These are phyloP conservation scores for Umbellularia californica DNA, from an alignment of 164 flowering plant genomes.

Conservation along the genomic window DNA sequence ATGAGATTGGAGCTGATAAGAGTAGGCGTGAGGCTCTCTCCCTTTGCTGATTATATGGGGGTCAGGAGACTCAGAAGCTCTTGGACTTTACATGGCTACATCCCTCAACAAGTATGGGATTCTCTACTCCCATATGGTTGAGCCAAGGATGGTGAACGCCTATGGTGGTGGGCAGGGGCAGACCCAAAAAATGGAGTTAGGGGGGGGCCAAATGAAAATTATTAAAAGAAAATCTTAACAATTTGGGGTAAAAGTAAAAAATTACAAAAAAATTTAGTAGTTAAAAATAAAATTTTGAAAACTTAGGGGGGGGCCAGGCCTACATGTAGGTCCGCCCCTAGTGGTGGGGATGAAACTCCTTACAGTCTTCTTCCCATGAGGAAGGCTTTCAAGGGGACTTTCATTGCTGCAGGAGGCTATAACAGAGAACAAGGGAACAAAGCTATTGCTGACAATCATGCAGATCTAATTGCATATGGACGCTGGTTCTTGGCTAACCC, in stretches of 20 bases:
- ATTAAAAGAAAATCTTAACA: too few species aligned
- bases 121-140: conserved; percentile 46
- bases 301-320: too few species aligned
- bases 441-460: conserved; percentile 26
- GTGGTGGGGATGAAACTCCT: conserved; percentile 18
- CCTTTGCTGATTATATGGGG: conserved; percentile 26
- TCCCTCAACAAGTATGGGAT: conserved; percentile 38
- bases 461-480: conserved; percentile 35
- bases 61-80: conserved; percentile 42
- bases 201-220: too few species aligned
- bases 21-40: conserved; percentile 10
- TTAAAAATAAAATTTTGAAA: too few species aligned
- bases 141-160: conserved; percentile 41
- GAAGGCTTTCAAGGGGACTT: conserved; percentile 42
- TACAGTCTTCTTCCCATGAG: conserved; percentile 43
- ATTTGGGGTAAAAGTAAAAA: too few species aligned
- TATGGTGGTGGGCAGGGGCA: conserved; percentile 19
- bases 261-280: too few species aligned
- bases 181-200: too few species aligned
- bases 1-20: conserved; percentile 14
- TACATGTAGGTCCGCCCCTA: too few species aligned
- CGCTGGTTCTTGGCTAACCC: conserved; percentile 40
- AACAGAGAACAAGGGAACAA: conserved; percentile 37
- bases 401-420: conserved; percentile 48
- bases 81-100: conserved; percentile 49